These are phyloP conservation scores for Russula sp. DNA, from an alignment of 768 basidiomycete species.

Conservation along the genomic window DNA sequence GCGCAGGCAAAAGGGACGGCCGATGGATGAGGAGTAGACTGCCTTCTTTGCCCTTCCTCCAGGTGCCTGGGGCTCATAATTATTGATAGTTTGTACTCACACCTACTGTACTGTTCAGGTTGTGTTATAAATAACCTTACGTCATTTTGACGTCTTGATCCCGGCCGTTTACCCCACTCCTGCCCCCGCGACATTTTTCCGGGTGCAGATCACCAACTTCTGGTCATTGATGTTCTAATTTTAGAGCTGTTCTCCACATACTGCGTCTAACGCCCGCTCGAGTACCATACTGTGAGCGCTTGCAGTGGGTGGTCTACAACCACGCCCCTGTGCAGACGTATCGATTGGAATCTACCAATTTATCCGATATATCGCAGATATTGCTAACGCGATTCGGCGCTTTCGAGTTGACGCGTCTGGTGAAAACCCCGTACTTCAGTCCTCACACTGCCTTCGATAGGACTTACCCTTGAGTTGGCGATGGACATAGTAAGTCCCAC, in stretches of 20 bases:
- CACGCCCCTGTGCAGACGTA: not conserved
- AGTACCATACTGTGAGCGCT: not conserved
- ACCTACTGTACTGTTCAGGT: not conserved
- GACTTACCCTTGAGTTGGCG: not conserved
- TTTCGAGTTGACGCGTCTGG: not conserved
- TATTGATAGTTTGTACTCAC: slow-evolving; percentile 7
- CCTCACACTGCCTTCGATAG: not conserved
- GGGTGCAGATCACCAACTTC: not conserved
- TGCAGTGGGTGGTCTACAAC: not conserved
- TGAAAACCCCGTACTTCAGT: slow-evolving; percentile 8
- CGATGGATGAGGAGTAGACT: slow-evolving; percentile 40
- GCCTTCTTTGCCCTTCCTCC: not conserved
- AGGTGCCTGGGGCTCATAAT: slow-evolving; percentile 1
- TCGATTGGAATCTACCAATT: not conserved
- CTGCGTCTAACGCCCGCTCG: not conserved
- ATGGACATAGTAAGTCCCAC: not conserved
- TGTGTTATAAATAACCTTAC: slow-evolving; percentile 7
- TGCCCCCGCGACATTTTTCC: not conserved
- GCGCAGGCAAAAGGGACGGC: slow-evolving; percentile 36
- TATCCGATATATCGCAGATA: slow-evolving; percentile 12
- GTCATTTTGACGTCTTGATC: slow-evolving; percentile 8
- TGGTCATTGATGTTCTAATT: slow-evolving; percentile 2
- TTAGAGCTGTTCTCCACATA: not conserved
- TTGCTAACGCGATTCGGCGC: slow-evolving; percentile 11
- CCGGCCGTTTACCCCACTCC: not conserved